Evolutionary conservation across 352 stramenopile species (phyloP), one percentile per base, ranked within the genome.

Genomic region (Phytopythium litorale): DNA sequence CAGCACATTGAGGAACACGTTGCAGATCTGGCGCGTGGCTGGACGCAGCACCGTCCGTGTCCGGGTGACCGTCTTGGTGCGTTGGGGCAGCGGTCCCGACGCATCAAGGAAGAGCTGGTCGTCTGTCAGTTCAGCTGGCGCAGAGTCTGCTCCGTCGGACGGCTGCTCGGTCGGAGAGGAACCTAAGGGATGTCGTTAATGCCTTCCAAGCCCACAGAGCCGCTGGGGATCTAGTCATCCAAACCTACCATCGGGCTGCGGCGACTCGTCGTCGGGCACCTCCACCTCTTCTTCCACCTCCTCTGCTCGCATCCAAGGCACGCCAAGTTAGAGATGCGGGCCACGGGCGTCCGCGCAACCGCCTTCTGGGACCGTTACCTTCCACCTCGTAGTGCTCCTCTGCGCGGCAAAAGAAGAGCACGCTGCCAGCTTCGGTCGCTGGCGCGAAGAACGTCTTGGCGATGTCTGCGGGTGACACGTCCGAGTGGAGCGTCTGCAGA

Each of bases 211-310:
- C 7, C 40, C 13, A 23, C 21, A n/a, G 32, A n/a, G 23, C 38
- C 6, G 35, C 37, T 7, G 38, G 4, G 9, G 28, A 19, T 28
- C 30, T 28, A 0, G 5, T 23, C 21, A 4, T 12, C 11, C 4
- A 49, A 48, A 19, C 25, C 33, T 9, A 77, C 66, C 63, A 70
- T 58, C 52, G 5, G 52, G 40, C 46, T 18, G n/a, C 11, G 23
- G 25, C 4, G 68, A 65, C 4, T 73, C 74, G 69, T 79, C 70
- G 50, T 58, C 53, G 1, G 73, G 63, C 30, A 88, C 65, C 55
- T 95, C 82, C 11, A 95, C 79, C 52, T 92, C 79, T 70, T 95
- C 82, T 56, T 93, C 84, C 19, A 92, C 72, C 23, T 93, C 84
- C 52, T 92, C 86, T 85, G 28, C 19, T 40, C 35, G 13, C 18